These are phyloP conservation scores for Litchi chinensis DNA, from an alignment of 345 rosid species.

Conservation along the genomic window DNA sequence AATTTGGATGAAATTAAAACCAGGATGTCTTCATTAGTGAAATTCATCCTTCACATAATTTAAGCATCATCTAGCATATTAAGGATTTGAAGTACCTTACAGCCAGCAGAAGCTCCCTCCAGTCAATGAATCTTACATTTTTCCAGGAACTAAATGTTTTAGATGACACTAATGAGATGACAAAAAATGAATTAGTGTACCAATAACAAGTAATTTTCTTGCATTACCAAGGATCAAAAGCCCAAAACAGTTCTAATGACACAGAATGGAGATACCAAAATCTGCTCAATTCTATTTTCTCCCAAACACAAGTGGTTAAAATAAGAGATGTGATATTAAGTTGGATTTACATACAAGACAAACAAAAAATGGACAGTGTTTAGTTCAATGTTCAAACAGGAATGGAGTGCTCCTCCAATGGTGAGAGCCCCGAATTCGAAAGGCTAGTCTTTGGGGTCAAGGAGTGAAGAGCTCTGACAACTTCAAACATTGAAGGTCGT, in stretches of 20 bases:
- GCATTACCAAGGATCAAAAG: slow-evolving; percentile 17
- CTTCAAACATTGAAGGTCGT: slow-evolving; percentile 75
- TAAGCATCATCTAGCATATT: background rate
- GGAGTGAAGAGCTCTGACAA: slow-evolving; percentile 61
- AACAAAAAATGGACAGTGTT: slow-evolving; percentile 2
- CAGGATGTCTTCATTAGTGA: no score
- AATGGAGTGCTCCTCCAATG: slow-evolving; percentile 25
- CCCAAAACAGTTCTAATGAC: slow-evolving; percentile 5
- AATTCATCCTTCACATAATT: no score
- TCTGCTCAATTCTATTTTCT: background rate
- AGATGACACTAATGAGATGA: background rate
- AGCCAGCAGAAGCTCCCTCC: no score
- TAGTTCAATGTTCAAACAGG: slow-evolving; percentile 16
- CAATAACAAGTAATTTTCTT: background rate
- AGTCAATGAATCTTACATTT: no score
- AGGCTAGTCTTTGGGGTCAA: slow-evolving; percentile 30
- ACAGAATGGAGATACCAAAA: slow-evolving; percentile 11
- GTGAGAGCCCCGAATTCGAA: slow-evolving; percentile 28
- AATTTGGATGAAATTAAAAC: no score
- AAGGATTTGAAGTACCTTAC: no score
- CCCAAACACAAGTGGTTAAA: background rate
- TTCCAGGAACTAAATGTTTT: no score
- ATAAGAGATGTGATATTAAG: background rate
- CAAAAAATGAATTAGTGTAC: background rate
- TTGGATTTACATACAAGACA: slow-evolving; percentile 23